Evolutionary conservation across 2,329 filamentous ascomycete genomes (phyloP), one percentile per base, ranked within the genome.

Genomic region (Fusarium udum): DNA sequence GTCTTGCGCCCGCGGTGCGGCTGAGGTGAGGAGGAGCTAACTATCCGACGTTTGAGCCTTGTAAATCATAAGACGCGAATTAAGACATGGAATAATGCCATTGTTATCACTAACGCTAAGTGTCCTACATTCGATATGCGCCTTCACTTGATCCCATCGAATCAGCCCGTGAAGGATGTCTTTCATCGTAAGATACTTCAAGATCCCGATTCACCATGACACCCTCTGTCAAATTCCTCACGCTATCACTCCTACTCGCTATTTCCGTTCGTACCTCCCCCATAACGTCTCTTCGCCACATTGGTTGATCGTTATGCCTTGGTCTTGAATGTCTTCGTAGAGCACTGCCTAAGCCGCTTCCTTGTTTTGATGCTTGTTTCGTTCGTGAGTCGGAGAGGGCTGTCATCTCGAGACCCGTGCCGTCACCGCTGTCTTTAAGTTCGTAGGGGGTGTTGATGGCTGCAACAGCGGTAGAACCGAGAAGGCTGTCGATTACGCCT

Each of bases 201-300:
- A 77, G 77, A 24, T 77, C 75, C 3, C 67, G 68, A 16, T 69
- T 71, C 2, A 77, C 75, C 49, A 77, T 56, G 1, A 77, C 75
- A 0, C 75, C 75, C 22, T 77, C 75, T 1, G 75, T 77, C 46
- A 77, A 36, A 43, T 77, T 77, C 14, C 65, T 57, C 20, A 77
- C 73, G 18, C 75, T 77, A 8, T 77, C 75, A 5, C 75, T 77
- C 2, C 75, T 73, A 1, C 69, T 71, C 1, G 59, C 52, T 20
- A 71, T 69, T 15, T 65, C 64, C 1, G 52, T 60, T 28, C 34
- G 15, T n/a, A 68, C 49, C 31, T 72, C 65, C 1, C 52, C 51
- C 36, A 26, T 65, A 0, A 58, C 37, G 18, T 75, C 75, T 11
- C 67, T 64, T 20, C 74, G 67, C 75, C 75, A 77, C 7, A 20